Conservation (phyloP, 1,139 yeast species). For the Arxiozyma slooffiae region DNA sequence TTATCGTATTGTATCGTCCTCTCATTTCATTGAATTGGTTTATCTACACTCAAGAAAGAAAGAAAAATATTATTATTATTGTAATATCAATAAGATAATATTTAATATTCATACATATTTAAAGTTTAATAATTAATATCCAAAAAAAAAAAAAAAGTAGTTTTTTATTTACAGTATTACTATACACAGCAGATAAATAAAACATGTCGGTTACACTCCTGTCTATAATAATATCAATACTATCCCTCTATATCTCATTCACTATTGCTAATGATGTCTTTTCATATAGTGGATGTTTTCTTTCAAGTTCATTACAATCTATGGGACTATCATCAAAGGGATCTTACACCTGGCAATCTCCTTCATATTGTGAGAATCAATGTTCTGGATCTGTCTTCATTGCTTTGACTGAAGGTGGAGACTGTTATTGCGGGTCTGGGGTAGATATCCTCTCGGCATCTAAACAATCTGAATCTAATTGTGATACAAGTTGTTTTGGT, state of each 20-base stretch:
- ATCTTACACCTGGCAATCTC: slow-evolving; percentile 39
- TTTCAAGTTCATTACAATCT: slow-evolving; percentile 7
- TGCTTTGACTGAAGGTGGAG: slow-evolving; percentile 44
- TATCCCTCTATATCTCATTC: background rate
- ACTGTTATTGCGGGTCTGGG: slow-evolving; percentile 53
- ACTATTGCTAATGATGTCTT: background rate
- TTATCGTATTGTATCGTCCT: background rate
- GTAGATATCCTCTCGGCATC: background rate
- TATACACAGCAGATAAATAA: no score
- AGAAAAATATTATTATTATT: no score
- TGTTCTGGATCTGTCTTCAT: slow-evolving; percentile 46
- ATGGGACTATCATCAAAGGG: slow-evolving; percentile 28
- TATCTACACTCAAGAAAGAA: no score
- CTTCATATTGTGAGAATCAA: slow-evolving; percentile 38
- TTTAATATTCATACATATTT: background rate
- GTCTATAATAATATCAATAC: background rate
- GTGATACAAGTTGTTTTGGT: slow-evolving; percentile 47
- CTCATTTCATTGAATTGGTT: background rate
- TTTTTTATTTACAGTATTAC: no score
- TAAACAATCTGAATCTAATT: slow-evolving; percentile 28
- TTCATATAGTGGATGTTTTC: slow-evolving; percentile 16
- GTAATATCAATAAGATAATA: background rate
- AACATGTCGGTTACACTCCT: background rate
- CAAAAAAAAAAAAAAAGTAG: no score
- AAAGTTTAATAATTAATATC: no score